These are phyloP conservation scores for Solanum clarkiae DNA, from an alignment of 257 asterid species.

Conservation along the genomic window DNA sequence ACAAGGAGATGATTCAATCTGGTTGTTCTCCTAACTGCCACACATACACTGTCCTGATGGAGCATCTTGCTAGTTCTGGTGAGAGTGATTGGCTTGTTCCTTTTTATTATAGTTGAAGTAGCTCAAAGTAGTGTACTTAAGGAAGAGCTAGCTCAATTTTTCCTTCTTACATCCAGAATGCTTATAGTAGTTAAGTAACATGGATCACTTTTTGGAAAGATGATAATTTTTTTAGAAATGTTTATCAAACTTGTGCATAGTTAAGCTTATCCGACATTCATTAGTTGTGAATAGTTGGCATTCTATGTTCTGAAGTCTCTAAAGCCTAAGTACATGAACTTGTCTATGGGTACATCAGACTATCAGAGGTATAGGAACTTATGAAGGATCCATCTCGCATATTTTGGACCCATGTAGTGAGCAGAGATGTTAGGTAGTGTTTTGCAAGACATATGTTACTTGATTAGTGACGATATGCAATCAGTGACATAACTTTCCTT, in stretches of 20 bases:
- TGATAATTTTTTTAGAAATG: not conserved
- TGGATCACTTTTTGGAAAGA: not conserved
- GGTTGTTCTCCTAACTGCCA: slow-evolving; percentile 65
- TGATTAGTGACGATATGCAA: not conserved
- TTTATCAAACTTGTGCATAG: not conserved
- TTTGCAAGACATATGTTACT: not conserved
- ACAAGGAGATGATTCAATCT: slow-evolving; percentile 70
- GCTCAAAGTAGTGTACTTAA: not conserved
- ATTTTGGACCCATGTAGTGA: not conserved
- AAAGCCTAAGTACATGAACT: not conserved
- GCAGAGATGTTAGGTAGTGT: not conserved
- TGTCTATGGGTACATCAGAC: not conserved
- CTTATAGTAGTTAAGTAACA: not conserved
- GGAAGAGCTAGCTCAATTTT: not conserved
- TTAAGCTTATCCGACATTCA: not conserved
- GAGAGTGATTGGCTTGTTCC: slow-evolving; percentile 6
- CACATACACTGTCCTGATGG: slow-evolving; percentile 78
- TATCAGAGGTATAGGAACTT: not conserved
- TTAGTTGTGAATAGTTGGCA: not conserved
- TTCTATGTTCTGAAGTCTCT: not conserved
- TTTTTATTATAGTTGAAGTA: not conserved
- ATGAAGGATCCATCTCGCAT: not conserved
- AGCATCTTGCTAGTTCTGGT: slow-evolving; percentile 79
- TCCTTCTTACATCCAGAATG: not conserved
- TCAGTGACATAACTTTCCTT: not conserved